phyloP scores from a whole-genome alignment of 106 monocot species.

The Dioscorea dumetorum region DNA sequence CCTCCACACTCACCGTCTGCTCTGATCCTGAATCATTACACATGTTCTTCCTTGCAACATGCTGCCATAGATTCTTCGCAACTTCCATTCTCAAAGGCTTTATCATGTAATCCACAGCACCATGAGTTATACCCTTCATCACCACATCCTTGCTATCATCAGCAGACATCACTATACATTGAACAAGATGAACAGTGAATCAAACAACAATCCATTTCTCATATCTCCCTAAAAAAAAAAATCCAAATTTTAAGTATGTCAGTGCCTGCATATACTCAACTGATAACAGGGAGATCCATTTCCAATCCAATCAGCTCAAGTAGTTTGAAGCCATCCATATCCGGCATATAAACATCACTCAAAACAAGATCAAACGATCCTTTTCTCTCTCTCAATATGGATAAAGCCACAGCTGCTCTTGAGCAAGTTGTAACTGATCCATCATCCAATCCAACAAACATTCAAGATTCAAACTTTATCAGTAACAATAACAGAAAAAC shows the following conservation, averaged over 20 bases:
- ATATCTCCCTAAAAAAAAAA: no score
- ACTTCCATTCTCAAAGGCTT: slow-evolving; percentile 21
- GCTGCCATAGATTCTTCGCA: slow-evolving; percentile 19
- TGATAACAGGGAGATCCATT: slow-evolving; percentile 11
- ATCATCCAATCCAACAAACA: background rate
- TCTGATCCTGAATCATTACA: slow-evolving; percentile 5
- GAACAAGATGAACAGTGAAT: background rate
- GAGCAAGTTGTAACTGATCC: slow-evolving; percentile 14
- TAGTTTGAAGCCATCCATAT: slow-evolving; percentile 24
- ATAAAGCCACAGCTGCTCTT: slow-evolving; percentile 3
- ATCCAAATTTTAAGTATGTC: no score
- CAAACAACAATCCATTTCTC: no score
- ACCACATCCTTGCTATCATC: slow-evolving; percentile 15
- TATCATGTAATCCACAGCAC: slow-evolving; percentile 20
- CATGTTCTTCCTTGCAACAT: slow-evolving; percentile 16
- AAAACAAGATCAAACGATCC: slow-evolving; percentile 14
- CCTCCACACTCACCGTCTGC: slow-evolving; percentile 13
- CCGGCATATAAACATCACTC: slow-evolving; percentile 22
- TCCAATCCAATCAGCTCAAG: slow-evolving; percentile 7
- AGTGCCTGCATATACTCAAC: slow-evolving; percentile 5
- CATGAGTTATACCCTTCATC: slow-evolving; percentile 22
- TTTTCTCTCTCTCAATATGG: slow-evolving; percentile 3
- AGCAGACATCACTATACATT: slow-evolving; percentile 17
- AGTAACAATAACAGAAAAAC: background rate
- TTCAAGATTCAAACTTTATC: background rate